Conservation (phyloP, 768 basidiomycete species). For the Pleurotus platypus region DNA sequence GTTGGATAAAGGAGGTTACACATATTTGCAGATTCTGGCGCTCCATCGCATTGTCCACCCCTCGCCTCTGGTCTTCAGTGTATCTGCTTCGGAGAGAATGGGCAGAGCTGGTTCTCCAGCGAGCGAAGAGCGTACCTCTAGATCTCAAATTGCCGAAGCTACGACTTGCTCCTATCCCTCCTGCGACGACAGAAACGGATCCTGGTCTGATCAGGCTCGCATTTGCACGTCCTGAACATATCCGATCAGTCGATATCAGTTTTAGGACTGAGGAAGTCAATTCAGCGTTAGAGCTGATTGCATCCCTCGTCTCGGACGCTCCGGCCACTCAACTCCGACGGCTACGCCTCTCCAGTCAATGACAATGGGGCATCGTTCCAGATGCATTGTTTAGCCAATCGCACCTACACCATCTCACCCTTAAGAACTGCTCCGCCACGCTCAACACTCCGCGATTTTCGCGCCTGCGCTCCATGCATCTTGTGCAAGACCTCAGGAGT, state of each 20-base stretch:
- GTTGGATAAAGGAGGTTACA: background rate
- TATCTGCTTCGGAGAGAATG: background rate
- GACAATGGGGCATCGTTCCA: background rate
- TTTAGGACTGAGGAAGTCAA: background rate
- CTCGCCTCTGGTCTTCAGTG: background rate
- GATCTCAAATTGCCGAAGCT: background rate
- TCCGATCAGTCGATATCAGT: background rate
- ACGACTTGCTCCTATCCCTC: background rate
- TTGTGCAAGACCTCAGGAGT: background rate
- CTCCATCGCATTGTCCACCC: background rate
- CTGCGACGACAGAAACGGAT: background rate
- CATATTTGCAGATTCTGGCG: slow-evolving; percentile 3
- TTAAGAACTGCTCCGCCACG: background rate
- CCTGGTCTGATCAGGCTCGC: background rate
- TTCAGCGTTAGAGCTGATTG: background rate
- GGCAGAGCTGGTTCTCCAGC: background rate
- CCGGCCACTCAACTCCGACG: background rate
- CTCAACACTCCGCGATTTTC: background rate
- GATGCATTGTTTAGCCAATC: background rate
- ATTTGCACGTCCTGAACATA: background rate
- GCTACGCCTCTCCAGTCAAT: background rate
- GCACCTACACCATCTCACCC: background rate
- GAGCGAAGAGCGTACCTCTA: background rate
- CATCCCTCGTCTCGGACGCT: background rate
- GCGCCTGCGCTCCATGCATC: background rate